These are phyloP conservation scores for Auricularia heimuer DNA, from an alignment of 768 basidiomycete genomes.

Conservation along the genomic window DNA sequence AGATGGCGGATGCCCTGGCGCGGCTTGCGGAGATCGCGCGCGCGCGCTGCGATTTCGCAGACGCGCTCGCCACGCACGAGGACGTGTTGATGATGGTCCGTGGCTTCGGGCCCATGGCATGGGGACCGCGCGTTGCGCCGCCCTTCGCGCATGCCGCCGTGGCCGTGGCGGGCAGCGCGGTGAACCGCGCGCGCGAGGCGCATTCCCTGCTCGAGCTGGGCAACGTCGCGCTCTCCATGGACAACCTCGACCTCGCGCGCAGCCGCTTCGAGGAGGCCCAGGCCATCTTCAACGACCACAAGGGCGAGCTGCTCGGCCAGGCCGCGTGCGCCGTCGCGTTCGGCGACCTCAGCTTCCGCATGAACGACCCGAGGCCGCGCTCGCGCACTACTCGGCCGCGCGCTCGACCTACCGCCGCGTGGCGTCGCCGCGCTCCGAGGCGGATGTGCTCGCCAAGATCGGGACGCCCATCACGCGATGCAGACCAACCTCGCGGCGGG, in stretches of 20 bases:
- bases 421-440: not conserved
- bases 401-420: not conserved
- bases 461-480: not conserved
- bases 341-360: not conserved
- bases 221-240: not conserved
- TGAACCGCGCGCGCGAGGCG: not conserved
- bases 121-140: not conserved
- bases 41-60: not conserved
- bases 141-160: not conserved
- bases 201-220: not conserved
- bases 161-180: not conserved
- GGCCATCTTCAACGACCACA: not conserved
- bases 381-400: not conserved
- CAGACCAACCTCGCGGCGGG: not conserved
- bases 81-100: not conserved
- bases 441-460: not conserved
- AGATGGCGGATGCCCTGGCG: not conserved
- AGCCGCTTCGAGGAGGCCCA: not conserved
- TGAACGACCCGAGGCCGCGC: not conserved
- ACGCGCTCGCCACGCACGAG: not conserved
- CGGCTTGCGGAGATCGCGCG: not conserved
- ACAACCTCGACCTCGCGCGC: not conserved
- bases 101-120: not conserved
- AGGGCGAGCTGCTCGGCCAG: not conserved
- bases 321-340: not conserved